Percentiles rank a stretch among this genome's conserved stretches.
These are phyloP conservation scores for Oryza meridionalis DNA, from an alignment of 176 grass and related monocot species.

Conservation along the genomic window DNA sequence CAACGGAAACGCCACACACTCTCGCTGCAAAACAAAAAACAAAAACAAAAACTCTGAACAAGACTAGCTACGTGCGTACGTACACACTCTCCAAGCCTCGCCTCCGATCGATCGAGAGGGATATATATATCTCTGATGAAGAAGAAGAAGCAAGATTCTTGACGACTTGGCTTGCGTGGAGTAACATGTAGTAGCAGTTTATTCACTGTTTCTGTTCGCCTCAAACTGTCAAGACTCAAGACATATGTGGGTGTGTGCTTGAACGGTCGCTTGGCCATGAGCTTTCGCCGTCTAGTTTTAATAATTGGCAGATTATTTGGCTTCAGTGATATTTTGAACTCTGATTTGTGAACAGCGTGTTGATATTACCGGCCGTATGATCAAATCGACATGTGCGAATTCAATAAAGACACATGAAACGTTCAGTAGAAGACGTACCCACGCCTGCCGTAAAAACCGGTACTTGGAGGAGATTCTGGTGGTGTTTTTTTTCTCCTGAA, in stretches of 20 bases:
- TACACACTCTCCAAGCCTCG: background rate
- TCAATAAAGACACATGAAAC: background rate
- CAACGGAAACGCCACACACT: background rate
- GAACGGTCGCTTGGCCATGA: background rate
- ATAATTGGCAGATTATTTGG: too few relatives aligned
- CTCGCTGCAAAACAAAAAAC: background rate
- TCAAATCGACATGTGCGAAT: background rate
- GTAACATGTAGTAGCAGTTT: background rate
- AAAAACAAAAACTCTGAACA: background rate
- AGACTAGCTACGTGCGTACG: background rate
- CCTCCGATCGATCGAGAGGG: too few relatives aligned
- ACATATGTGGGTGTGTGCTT: background rate
- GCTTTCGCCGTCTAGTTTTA: too few relatives aligned
- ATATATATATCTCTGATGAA: background rate
- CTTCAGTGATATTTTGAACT: background rate
- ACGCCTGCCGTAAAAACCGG: too few relatives aligned
- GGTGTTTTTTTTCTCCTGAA: too few relatives aligned
- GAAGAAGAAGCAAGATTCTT: background rate
- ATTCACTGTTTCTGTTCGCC: background rate
- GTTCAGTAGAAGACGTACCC: background rate
- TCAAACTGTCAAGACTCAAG: too few relatives aligned
- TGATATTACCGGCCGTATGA: background rate
- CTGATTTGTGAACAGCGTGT: background rate
- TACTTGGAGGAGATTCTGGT: too few relatives aligned
- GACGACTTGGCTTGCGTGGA: background rate